Evolutionary conservation across 2,329 filamentous ascomycete species (phyloP).

Genomic region (Sordariomycetes sp.): DNA sequence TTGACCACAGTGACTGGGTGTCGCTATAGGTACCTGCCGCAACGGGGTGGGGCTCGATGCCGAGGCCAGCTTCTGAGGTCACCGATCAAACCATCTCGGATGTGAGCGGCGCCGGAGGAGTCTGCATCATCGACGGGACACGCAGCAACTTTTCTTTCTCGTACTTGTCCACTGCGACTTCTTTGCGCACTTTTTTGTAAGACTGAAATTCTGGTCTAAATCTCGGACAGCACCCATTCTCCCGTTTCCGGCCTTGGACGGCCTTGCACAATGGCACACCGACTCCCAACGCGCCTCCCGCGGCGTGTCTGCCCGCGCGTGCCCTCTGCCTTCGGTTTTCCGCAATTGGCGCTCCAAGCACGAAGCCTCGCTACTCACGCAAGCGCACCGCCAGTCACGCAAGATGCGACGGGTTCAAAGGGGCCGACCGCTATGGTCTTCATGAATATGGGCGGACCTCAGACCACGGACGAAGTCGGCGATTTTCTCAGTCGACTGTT

Average conservation of each 20-base stretch:
- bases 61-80: slow-evolving; percentile 1
- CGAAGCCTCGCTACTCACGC: slow-evolving; percentile 32
- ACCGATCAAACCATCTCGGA: slow-evolving; percentile 1
- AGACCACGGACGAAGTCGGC: slow-evolving; percentile 78
- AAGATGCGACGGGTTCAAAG: slow-evolving; percentile 59
- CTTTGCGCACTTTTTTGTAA: background rate
- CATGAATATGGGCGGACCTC: slow-evolving; percentile 96
- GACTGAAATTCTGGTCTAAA: background rate
- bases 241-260: background rate
- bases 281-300: slow-evolving; percentile 17
- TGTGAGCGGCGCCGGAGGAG: background rate
- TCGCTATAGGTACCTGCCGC: background rate
- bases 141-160: background rate
- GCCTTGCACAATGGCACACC: slow-evolving; percentile 18
- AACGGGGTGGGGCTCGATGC: too few relatives aligned
- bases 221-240: background rate
- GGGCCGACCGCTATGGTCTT: slow-evolving; percentile 98
- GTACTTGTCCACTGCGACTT: background rate
- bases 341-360: slow-evolving; percentile 12
- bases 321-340: slow-evolving; percentile 16
- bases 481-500: slow-evolving; percentile 88
- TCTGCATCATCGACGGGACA: slow-evolving; percentile 1
- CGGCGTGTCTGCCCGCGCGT: slow-evolving; percentile 14
- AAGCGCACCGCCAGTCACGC: slow-evolving; percentile 65
- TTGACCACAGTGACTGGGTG: background rate